phyloP scores from a whole-genome alignment of 1,139 yeast species.

The Yamadazyma blattariae region DNA sequence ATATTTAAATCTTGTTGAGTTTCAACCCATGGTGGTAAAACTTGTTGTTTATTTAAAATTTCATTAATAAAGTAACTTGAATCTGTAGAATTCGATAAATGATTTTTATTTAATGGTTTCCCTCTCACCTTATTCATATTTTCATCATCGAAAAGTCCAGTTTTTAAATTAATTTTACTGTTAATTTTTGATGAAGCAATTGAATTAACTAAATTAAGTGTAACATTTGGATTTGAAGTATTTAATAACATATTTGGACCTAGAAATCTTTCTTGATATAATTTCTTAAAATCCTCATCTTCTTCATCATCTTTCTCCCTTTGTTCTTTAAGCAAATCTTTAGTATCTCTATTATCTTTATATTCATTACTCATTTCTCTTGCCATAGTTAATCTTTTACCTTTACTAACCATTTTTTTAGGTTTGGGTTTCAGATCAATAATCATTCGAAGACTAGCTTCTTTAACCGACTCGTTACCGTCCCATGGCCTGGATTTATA shows the following conservation, averaged over 20 bases:
- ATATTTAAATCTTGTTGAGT: conserved; percentile 59
- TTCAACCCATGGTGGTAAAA: conserved; percentile 87
- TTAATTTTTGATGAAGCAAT: conserved; percentile 75
- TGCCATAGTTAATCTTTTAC: conserved; percentile 39
- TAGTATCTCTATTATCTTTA: conserved; percentile 43
- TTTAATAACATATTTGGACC: conserved; percentile 55
- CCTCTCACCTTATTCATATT: conserved; percentile 57
- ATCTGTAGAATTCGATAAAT: conserved; percentile 56
- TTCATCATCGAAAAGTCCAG: conserved; percentile 62
- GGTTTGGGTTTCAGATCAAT: conserved; percentile 56
- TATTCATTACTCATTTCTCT: conserved; percentile 69
- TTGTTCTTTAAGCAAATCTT: conserved; percentile 11
- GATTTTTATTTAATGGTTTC: conserved; percentile 51
- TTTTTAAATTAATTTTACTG: conserved; percentile 57
- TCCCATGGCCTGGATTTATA: conserved; percentile 58
- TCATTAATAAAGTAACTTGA: conserved; percentile 44
- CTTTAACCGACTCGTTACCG: conserved; percentile 55
- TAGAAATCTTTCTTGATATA: conserved; percentile 60
- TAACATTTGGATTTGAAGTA: conserved; percentile 32
- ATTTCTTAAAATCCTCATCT: conserved; percentile 56
- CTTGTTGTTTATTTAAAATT: conserved; percentile 71
- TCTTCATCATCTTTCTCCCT: conserved; percentile 31
- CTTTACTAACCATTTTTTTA: conserved; percentile 18
- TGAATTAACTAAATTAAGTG: conserved; percentile 50
- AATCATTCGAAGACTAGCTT: conserved; percentile 60